phyloP scores from a whole-genome alignment of 2,329 filamentous ascomycete genomes.

The Penicillium aurantiogriseum region DNA sequence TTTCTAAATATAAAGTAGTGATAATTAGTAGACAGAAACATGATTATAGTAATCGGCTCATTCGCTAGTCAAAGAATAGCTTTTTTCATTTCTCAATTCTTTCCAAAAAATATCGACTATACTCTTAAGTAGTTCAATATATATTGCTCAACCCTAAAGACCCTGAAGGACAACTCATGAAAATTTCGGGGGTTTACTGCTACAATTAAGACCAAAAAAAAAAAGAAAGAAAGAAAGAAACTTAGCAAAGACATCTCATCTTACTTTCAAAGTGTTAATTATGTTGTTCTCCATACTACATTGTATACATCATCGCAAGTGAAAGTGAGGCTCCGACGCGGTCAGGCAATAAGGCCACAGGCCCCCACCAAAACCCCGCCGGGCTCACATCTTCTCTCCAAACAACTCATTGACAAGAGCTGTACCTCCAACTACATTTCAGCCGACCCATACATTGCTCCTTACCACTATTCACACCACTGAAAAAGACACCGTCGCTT shows the following conservation, averaged over 20 bases:
- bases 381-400: slow-evolving; percentile 26
- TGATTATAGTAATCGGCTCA: too few relatives aligned
- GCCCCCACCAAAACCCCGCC: slow-evolving; percentile 35
- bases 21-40: neutral
- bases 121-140: neutral
- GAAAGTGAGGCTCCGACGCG: slow-evolving; percentile 13
- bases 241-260: too few relatives aligned
- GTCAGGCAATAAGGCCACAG: slow-evolving; percentile 27
- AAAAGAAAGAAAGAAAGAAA: too few relatives aligned
- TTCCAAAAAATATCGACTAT: neutral
- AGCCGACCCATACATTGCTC: neutral
- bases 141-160: neutral
- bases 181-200: neutral
- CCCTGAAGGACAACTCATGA: neutral
- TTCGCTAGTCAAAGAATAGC: neutral
- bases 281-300: neutral
- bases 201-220: neutral
- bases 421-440: neutral
- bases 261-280: too few relatives aligned
- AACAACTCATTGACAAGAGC: slow-evolving; percentile 11
- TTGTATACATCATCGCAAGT: neutral
- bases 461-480: neutral
- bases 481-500: neutral
- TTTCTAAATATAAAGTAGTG: neutral
- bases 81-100: neutral